Evolutionary conservation across 805 yeast genomes (phyloP).

Genomic region (Yarrowia sp.): DNA sequence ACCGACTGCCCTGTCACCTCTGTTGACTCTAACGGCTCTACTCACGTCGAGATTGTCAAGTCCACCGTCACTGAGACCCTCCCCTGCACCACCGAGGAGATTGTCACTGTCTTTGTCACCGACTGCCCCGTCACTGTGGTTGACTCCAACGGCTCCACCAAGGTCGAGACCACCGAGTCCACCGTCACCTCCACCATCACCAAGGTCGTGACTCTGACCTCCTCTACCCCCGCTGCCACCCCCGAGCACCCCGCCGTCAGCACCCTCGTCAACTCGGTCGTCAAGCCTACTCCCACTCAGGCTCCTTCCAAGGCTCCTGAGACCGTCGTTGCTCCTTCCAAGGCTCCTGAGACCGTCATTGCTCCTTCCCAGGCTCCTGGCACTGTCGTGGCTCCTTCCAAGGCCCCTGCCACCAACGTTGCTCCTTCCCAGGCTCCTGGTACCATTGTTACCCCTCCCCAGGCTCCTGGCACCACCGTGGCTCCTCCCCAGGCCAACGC

Average conservation of each 20-base stretch:
- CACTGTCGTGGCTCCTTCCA: background rate
- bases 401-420: background rate
- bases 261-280: background rate
- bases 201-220: no score
- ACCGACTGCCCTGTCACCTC: conserved; percentile 11
- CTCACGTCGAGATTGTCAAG: conserved; percentile 1
- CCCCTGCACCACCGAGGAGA: background rate
- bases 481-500: conserved; percentile 3
- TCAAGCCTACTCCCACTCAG: background rate
- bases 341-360: no score
- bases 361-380: background rate
- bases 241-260: background rate
- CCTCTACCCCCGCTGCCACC: no score
- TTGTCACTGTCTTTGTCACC: background rate
- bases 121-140: background rate
- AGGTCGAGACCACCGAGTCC: background rate
- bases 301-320: background rate
- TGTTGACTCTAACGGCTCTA: background rate
- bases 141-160: background rate
- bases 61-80: background rate
- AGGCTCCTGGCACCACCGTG: background rate
- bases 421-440: conserved; percentile 2
- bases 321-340: no score
- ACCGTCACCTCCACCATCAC: no score
- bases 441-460: no score